These are phyloP conservation scores for Epichloe scottii DNA, from an alignment of 2,329 filamentous ascomycete species.

Conservation along the genomic window DNA sequence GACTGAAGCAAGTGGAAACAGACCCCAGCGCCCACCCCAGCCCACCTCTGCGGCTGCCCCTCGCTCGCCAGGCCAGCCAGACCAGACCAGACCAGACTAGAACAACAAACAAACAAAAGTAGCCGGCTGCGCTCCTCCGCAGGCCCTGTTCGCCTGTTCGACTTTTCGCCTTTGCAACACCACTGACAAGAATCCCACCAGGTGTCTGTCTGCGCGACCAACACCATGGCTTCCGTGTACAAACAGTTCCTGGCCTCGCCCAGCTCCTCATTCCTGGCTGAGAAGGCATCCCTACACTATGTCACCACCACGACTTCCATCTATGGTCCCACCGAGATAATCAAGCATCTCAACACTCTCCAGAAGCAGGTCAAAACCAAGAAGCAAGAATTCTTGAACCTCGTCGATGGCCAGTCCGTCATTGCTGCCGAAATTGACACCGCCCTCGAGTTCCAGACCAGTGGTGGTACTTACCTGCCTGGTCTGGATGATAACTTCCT, in stretches of 20 bases:
- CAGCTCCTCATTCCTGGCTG: slow-evolving; percentile 47
- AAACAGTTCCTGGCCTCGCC: slow-evolving; percentile 60
- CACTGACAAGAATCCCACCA: neutral
- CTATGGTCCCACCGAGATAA: slow-evolving; percentile 58
- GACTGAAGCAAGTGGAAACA: neutral
- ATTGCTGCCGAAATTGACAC: slow-evolving; percentile 79
- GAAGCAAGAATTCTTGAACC: slow-evolving; percentile 61
- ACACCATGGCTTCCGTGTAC: slow-evolving; percentile 41
- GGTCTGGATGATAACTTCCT: slow-evolving; percentile 91
- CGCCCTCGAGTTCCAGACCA: slow-evolving; percentile 64
- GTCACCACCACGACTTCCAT: slow-evolving; percentile 75
- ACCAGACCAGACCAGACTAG: too few species aligned
- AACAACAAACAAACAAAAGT: neutral
- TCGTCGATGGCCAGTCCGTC: slow-evolving; percentile 57
- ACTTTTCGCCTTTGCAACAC: neutral
- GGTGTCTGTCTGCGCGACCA: neutral
- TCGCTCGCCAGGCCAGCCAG: neutral
- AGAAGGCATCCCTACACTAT: slow-evolving; percentile 67
- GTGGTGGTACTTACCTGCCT: slow-evolving; percentile 78
- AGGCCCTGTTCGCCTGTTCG: too few species aligned
- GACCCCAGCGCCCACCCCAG: neutral
- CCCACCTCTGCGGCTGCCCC: neutral
- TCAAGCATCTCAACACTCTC: slow-evolving; percentile 67
- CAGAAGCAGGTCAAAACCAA: slow-evolving; percentile 70
- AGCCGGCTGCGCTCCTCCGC: neutral